A percentile compares a stretch with the other conserved stretches of the same genome.
Evolutionary conservation across 371 early-diverging fungal species (phyloP).

Genomic region (Quaeritorhiza haematococci): DNA sequence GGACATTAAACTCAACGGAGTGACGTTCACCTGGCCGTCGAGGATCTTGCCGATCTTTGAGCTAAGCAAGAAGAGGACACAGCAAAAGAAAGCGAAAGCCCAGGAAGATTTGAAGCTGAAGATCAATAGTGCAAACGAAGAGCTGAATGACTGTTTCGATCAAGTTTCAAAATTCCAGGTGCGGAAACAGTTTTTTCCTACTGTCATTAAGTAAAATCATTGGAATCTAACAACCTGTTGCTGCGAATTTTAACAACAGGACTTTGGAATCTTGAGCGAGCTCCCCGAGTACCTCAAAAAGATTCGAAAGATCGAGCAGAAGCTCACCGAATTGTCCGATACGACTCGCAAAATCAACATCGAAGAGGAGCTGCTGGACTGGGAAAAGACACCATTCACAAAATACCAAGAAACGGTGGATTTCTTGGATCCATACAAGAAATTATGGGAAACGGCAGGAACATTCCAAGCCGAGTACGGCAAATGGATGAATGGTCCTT

Average conservation of each 20-base stretch:
- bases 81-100: slow-evolving; percentile 46
- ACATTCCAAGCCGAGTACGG: slow-evolving; percentile 43
- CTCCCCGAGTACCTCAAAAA: slow-evolving; percentile 46
- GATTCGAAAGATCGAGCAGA: slow-evolving; percentile 38
- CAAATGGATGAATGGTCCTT: slow-evolving; percentile 52
- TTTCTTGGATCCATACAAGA: slow-evolving; percentile 44
- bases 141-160: slow-evolving; percentile 43
- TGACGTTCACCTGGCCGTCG: slow-evolving; percentile 52
- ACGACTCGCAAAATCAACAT: slow-evolving; percentile 36
- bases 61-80: slow-evolving; percentile 41
- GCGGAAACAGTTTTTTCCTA: too few relatives aligned
- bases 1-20: slow-evolving; percentile 51
- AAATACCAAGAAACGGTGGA: slow-evolving; percentile 41
- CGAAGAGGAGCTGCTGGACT: slow-evolving; percentile 51
- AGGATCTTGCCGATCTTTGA: slow-evolving; percentile 49
- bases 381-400: slow-evolving; percentile 47
- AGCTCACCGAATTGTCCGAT: slow-evolving; percentile 31
- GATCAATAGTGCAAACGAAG: slow-evolving; percentile 36
- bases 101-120: slow-evolving; percentile 50
- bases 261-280: slow-evolving; percentile 49
- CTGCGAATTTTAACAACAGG: too few relatives aligned
- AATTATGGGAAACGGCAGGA: slow-evolving; percentile 45
- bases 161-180: slow-evolving; percentile 43
- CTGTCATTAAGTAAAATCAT: neutral
- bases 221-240: neutral